Base-by-base conservation (phyloP, 2,329 filamentous ascomycete genomes). In the Colletotrichum shisoi region DNA sequence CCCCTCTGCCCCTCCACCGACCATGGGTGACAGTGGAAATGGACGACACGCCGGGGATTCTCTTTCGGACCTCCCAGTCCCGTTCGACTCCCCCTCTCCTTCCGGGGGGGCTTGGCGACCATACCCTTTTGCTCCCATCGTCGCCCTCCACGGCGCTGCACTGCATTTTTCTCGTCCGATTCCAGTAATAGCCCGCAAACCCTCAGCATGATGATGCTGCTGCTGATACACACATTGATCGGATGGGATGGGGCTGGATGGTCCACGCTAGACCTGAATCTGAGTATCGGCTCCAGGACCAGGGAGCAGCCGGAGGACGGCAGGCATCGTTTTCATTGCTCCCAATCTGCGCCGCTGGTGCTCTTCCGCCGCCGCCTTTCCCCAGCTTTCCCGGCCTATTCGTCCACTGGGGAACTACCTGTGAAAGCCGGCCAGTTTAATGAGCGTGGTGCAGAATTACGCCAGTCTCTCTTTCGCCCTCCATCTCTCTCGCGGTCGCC, bases 361-460 rank as follows among this genome's bases (percentile, higher is more conserved):
- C 24, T 62, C 49, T 65, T 49, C 57, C 48, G 46, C 51, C 44
- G 40, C 46, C 56, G 19, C 17, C 61, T 15, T 45, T 64, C 61
- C 56, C 62, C 56, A 51, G 57, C 44, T 51, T 64, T 60, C 5
- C 44, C 61, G 54, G 56, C 49, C 19, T 27, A 34, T 49, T 24
- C 49, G 51, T 46, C 42, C 54, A 59, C 61, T 44, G 37, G 34
- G 53, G 31, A 8, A 34, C 31, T 7, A 34, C 31, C 31, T 31
- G 27, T 31, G 27, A 51, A 24, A 24, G 9, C 27, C 53, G 42
- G 24, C 49, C 17, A 45, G 37, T 65, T 56, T 67, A 37, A 56
- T 27, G 54, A 60, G 49, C 15, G 34, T 56, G 61, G 54, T 56
- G 61, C 44, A 24, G 54, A 56, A 67, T 67, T 61, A 65, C 65